Evolutionary conservation across 495 filamentous ascomycete species (phyloP), one percentile per base, ranked within the genome.

Genomic region (Amniculicola lignicola): DNA sequence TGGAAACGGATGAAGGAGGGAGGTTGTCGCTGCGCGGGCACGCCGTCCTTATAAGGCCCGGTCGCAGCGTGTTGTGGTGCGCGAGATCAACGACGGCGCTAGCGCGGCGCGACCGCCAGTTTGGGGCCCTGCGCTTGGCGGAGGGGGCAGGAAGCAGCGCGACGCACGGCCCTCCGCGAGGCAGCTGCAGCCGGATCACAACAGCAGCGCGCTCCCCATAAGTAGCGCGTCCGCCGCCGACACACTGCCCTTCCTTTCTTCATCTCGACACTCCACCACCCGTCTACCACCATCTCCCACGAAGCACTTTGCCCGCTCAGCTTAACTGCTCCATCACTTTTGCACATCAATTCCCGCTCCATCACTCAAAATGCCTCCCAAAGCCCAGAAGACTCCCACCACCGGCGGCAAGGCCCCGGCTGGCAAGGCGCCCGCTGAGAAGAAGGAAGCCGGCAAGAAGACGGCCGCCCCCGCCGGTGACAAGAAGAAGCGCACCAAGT

Each of bases 401-500:
- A 93, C 86, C 69, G 90, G 82, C 72, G 87, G 85, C 79, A 98
- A 98, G 90, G 91, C 92, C 63, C 93, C 93, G 36, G 92, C 89
- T 70, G 86, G 86, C 69, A 89, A 89, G 75, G 85, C 86, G 19
- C 84, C 88, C 36, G 86, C 88, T 69, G 91, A 96, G 84, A 96
- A 97, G 87, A 96, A 97, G 86, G 92, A 96, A 74, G 94, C 91
- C 59, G 91, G 92, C 79, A 98, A 98, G 89, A 98, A 96, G 86
- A 96, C 93, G 36, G 75, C 82, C 65, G 89, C 93, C 31, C 82
- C 90, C 33, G 79, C 89, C 69, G 93, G 92, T 57, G 93, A 97
- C 56, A 97, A 98, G 90, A 98, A 97, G 88, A 98, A 98, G 90
- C 89, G 94, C 67, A 95, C 89, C 82, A 98, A 98, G 92, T 87